Percentiles rank a stretch among this genome's conserved stretches.
phyloP scores from a whole-genome alignment of 306 rosid species.

The Spatholobus suberectus region DNA sequence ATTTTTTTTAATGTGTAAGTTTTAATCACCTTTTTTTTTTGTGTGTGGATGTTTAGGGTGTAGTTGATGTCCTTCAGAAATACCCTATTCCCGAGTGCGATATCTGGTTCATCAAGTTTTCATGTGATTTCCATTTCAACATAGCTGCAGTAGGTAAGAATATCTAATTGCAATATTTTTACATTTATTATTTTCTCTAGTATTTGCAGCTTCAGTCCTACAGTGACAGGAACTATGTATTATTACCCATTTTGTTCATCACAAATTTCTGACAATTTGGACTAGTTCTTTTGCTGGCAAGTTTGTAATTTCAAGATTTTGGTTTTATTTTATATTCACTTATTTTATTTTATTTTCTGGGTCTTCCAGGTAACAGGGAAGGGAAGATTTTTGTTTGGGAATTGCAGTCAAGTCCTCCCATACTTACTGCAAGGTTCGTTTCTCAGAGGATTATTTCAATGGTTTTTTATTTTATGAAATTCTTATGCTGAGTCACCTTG shows the following conservation, averaged over 20 bases:
- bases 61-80: slow-evolving; percentile 89
- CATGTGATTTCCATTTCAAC: slow-evolving; percentile 85
- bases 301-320: slow-evolving; percentile 8
- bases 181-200: not conserved
- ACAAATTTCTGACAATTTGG: not conserved
- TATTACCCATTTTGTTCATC: not conserved
- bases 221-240: not conserved
- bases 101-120: slow-evolving; percentile 98
- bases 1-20: not conserved
- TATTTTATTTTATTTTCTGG: not conserved
- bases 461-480: not conserved
- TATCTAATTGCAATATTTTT: slow-evolving; percentile 4
- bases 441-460: not conserved
- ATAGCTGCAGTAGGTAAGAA: slow-evolving; percentile 79
- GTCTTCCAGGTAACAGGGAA: slow-evolving; percentile 80
- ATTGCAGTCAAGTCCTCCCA: slow-evolving; percentile 91
- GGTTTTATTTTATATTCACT: not conserved
- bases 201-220: not conserved
- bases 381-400: slow-evolving; percentile 95
- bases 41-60: slow-evolving; percentile 62
- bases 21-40: not conserved
- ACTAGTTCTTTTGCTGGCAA: slow-evolving; percentile 1
- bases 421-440: slow-evolving; percentile 71
- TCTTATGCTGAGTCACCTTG: slow-evolving; percentile 20
- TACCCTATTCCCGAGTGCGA: slow-evolving; percentile 97